Evolutionary conservation across 805 yeast genomes (phyloP).

Genomic region (Candida lessepsii): DNA sequence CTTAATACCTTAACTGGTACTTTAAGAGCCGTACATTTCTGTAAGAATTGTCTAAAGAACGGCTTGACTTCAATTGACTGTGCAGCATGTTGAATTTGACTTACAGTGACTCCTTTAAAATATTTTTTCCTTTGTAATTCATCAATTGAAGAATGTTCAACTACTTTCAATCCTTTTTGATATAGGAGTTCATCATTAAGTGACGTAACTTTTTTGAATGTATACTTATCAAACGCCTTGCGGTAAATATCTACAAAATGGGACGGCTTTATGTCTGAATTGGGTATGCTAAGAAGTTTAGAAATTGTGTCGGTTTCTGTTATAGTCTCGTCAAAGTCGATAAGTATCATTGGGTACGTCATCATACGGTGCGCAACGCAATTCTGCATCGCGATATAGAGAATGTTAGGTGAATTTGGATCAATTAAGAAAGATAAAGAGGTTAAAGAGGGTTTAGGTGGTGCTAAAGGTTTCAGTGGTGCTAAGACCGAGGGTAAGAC

Average conservation of each 20-base stretch:
- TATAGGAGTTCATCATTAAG: conserved; percentile 43
- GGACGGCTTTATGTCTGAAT: conserved; percentile 35
- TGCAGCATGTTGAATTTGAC: conserved; percentile 32
- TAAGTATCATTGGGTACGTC: conserved; percentile 24
- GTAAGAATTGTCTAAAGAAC: conserved; percentile 39
- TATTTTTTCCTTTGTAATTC: conserved; percentile 37
- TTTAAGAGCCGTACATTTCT: conserved; percentile 15
- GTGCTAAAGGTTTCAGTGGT: neutral
- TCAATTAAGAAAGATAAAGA: conserved; percentile 9
- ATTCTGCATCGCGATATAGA: too few species aligned
- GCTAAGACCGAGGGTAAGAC: conserved; percentile 9
- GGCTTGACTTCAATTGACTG: conserved; percentile 33
- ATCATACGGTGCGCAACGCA: too few species aligned
- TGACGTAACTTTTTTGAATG: conserved; percentile 19
- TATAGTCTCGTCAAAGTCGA: conserved; percentile 71
- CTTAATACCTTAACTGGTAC: conserved; percentile 50
- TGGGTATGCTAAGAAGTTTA: neutral
- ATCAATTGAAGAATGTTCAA: conserved; percentile 50
- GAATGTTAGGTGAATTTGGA: conserved; percentile 14
- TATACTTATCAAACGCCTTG: conserved; percentile 31
- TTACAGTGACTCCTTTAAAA: conserved; percentile 41
- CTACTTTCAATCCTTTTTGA: conserved; percentile 43
- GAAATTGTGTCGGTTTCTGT: conserved; percentile 54
- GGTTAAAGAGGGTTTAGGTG: too few species aligned
- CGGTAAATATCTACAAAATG: conserved; percentile 46